A percentile compares a stretch with the other conserved stretches of the same genome.
Evolutionary conservation across 345 rosid species (phyloP).

Genomic region (Toxicodendron radicans): DNA sequence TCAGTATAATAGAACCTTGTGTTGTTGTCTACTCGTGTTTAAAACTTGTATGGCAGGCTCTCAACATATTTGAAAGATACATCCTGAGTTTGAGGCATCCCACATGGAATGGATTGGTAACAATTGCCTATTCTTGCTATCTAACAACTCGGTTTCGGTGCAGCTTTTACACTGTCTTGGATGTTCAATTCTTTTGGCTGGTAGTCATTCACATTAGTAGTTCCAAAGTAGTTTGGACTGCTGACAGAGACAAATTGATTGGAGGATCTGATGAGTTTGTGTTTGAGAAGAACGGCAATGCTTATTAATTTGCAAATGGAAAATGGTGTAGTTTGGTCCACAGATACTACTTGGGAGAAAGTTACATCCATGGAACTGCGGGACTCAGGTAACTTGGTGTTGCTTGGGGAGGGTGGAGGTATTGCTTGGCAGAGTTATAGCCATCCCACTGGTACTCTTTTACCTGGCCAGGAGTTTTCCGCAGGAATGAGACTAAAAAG

Average conservation of each 20-base stretch:
- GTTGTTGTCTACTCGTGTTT: conserved; percentile 21
- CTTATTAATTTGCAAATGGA: conserved; percentile 29
- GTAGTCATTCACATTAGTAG: conserved; percentile 32
- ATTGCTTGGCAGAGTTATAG: conserved; percentile 50
- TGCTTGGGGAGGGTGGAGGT: conserved; percentile 26
- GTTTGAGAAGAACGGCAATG: conserved; percentile 37
- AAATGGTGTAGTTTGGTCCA: conserved; percentile 33
- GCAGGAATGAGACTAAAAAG: conserved; percentile 38
- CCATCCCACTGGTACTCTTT: conserved; percentile 39
- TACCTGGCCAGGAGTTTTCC: conserved; percentile 32
- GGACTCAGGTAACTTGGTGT: conserved; percentile 54
- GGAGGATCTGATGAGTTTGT: conserved; percentile 33
- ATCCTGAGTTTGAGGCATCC: conserved; percentile 45
- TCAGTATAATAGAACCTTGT: background rate
- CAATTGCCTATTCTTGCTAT: conserved; percentile 36
- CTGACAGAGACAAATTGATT: conserved; percentile 32
- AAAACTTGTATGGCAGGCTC: conserved; percentile 14
- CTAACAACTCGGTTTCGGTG: conserved; percentile 37
- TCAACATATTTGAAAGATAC: conserved; percentile 33
- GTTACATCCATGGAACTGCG: conserved; percentile 35
- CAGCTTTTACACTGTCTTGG: conserved; percentile 36
- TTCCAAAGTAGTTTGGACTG: conserved; percentile 43
- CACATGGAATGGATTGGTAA: conserved; percentile 40
- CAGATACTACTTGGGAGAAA: conserved; percentile 29
- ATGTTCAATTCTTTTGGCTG: conserved; percentile 30